Base-by-base conservation (phyloP, 805 yeast genomes). In the Teunomyces pallodes region DNA sequence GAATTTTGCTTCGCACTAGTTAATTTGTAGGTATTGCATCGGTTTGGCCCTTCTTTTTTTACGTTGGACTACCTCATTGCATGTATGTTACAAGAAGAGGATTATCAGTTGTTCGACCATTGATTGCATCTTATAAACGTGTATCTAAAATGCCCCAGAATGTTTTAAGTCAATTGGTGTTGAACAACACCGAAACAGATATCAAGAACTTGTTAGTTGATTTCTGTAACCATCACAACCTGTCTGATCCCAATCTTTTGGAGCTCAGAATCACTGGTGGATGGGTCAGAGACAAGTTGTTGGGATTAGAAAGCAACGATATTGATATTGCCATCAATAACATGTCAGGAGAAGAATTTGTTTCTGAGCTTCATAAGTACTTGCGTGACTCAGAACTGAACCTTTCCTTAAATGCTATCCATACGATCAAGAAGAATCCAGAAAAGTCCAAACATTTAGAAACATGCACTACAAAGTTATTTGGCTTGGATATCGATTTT, bases 381-480 rank as follows among this genome's bases (percentile, higher is more conserved):
- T 56, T 72, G 20, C 55, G 51, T 5, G 48, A 50, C 14, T 55
- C 59, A 75, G 50, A 59, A 48, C 52, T 65, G 49, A 54, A 60
- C 46, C 48, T 60, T n/a, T 63, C 57, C 12, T 62, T 61, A 44
- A 64, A 58, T 36, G 70, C 81, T 7, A 76, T 89, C 30, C 96
- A 91, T 62, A 87, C 85, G 48, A 90, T 94, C 52, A 90, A 87
- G 51, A 84, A 84, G 63, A 94, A 95, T 65, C 99, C 99, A 0
- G 97, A 88, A 53, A 92, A 91, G 65, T 87, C 96, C 1, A 95
- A 94, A 69, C 99, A 94, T 70, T 71, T 94, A 56, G 99, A 94
- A 59, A 95, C 99, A 1, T 95, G 97, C 36, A 94, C 97, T 3
- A 90, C 97, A 1, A 87, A 83, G 58, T 66, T 94, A 9, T 88